Evolutionary conservation across 352 stramenopile species (phyloP), one percentile per base, ranked within the genome.

Genomic region (Globisporangium irregulare): DNA sequence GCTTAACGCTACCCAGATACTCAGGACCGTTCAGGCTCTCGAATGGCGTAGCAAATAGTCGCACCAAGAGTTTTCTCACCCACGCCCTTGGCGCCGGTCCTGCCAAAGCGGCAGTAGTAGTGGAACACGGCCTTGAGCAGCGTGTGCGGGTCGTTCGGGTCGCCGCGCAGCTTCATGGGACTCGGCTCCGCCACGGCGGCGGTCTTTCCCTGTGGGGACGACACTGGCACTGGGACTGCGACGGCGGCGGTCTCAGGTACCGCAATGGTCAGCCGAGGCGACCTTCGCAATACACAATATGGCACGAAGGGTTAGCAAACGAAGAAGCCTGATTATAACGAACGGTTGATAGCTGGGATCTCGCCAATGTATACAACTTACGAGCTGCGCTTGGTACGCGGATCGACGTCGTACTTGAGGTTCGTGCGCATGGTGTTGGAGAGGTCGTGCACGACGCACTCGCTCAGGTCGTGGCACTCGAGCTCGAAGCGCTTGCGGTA

Each of bases 21-120:
- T 14, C 38, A 46, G 38, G 38, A 1, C 38, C 4, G 4, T 46
- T 7, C 38, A 46, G 38, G 32, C 32, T 38, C 32, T 9, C 32
- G 32, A 38, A 38, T 38, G 32, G 32, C 14, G 7, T 46, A 46
- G 38, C 15, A 15, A 46, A 20, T 18, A 15, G 38, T 46, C 38
- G 12, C 15, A 46, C 38, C 89, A 89, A 43, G 29, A 14, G 84
- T 93, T 22, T 82, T 91, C 63, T 93, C 86, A 48, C 76, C 81
- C 15, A 72, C 69, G 9, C 84, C 83, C 27, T 89, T 88, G 15
- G 82, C 68, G 1, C 85, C 82, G 20, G 86, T 95, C 61, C 88
- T 78, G 2, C 88, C 86, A 55, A 93, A 95, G 63, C 83, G 81
- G 64, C 88, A 95, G 73, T 95, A 95, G 71, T 93, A 94, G 64